Base-by-base conservation (phyloP, 2,329 filamentous ascomycete species). In the Trichoderma hamatum region DNA sequence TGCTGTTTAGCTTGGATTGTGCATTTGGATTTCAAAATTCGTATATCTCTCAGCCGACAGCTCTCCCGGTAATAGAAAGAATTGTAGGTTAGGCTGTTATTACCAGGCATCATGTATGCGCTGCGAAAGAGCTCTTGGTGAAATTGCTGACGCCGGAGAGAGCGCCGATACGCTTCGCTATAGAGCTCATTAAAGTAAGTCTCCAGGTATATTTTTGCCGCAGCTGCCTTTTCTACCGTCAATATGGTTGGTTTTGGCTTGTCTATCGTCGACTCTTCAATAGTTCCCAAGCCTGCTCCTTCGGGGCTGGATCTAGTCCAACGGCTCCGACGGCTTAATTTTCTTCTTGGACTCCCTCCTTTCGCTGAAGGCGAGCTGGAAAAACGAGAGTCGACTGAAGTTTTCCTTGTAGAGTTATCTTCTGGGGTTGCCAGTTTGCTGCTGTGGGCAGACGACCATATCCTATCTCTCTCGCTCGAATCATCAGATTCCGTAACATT, bases 141-240 rank as follows among this genome's bases (percentile, higher is more conserved):
- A 16, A 82, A 74, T 52, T 77, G 77, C 67, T 79, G 77, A 3
- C 72, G 73, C 13, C 80, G 76, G 51, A 74, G 65, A n/a, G 67
- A 72, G 4, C 81, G 77, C 11, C 74, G 58, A 11, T 75, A 73
- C 1, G 84, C 80, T 3, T 82, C 81, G 30, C 82, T 83, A 2
- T 93, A 82, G 9, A 93, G 78, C n/a, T 88, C 83, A 73, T 94
- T 90, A 81, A 92, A 97, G 74, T 94, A 88, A 0, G 89, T 93
- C 78, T 98, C 96, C 11, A 98, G 85, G 74, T 89, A 96, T 24
- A 96, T 88, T 78, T 97, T 97, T 54, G 93, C 91, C 0, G 92
- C 90, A 0, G 93, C 89, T 3, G 90, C 88, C 70, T 87, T 89
- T 80, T 98, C 95, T 0, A 93, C 90, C 0, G 94, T 97, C 30